Evolutionary conservation across 2,329 filamentous ascomycete genomes (phyloP), one percentile per base, ranked within the genome.

Genomic region (Neophaeococcomyces mojaviensis): DNA sequence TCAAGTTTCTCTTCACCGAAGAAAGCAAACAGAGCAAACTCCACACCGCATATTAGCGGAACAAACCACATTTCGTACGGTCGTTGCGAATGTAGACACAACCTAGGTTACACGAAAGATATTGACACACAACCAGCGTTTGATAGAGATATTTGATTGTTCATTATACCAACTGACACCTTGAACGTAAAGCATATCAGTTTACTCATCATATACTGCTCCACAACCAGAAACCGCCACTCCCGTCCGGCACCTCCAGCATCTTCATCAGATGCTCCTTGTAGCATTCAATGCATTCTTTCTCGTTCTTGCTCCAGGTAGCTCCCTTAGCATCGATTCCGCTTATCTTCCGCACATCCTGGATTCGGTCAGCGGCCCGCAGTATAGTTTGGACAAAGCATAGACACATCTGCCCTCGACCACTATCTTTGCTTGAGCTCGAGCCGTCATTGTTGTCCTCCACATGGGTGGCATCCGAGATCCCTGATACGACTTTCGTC

Each of bases 401-500:
- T 24, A 59, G 50, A 47, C 58, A 61, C 31, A 54, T 51, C 32
- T 54, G 54, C 10, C 53, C 55, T 18, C 44, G 24, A 9, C 40
- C 40, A 24, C 19, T 15, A 26, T 35, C 31, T 31, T 34, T 24
- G 18, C n/a, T 13, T 8, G 40, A 34, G 16, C 9, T 12, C 8
- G 16, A 9, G 9, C 7, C 15, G 30, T 35, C 44, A 18, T 51
- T 40, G 9, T 50, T 39, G 6, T 51, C 36, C 4, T 43, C 46
- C 26, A 46, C 50, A 39, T 61, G 59, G 26, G 51, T 55, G 22
- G 45, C 45, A 34, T 59, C 52, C n/a, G 56, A 59, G 12, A 61
- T 44, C 4, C 38, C 49, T 6, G 46, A 46, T 13, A 61, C 47
- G 15, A 61, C 55, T 2, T 39, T 41, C 10, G 54, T 50, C 39